Base-by-base conservation (phyloP, 1,284 basidiomycete genomes). In the Cryptococcus floricola region DNA sequence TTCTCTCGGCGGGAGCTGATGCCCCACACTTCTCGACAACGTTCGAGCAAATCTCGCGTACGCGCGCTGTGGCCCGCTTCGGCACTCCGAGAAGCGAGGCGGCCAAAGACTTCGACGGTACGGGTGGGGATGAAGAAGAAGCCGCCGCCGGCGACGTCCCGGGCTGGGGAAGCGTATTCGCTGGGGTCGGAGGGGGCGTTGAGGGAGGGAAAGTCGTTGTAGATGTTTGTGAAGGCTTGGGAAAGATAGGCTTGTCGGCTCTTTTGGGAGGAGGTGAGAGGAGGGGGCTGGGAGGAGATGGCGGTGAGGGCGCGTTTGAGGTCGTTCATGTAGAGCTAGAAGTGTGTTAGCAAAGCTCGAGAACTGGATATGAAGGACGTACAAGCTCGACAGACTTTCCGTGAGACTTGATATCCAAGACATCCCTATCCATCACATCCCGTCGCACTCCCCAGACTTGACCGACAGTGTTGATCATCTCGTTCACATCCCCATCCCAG, bases 11-110 rank as follows among this genome's bases (percentile, higher is more conserved):
- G 45, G 31, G 61, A 61, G 19, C 65, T 59, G 14, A 75, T 66
- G 2, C 67, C 69, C 76, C 76, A 77, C 5, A 76, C 58, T 14
- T 67, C 63, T 25, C 69, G 59, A 48, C 75, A 76, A 14, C 61
- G 56, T n/a, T 71, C 69, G 5, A 76, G 53, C n/a, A 77, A 57
- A 49, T 70, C 69, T 5, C 62, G 28, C 1, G 68, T 68, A n/a
- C 60, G 54, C 6, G 61, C 46, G 9, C 48, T 57, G 27, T 61
- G 59, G 0, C 62, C 63, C 2, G 57, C 54, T 43, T 67, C 65
- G n/a, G 48, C 53, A 1, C 60, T 59, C n/a, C 62, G 58, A 4
- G 52, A 47, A 4, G 56, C 52, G 2, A 74, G 57, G 50, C 64
- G 59, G 2, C 58, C 59, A 28, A 71, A 71, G 10, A 73, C 66